Evolutionary conservation across 2,329 filamentous ascomycete species (phyloP).

Genomic region (Thelonectria rubi): DNA sequence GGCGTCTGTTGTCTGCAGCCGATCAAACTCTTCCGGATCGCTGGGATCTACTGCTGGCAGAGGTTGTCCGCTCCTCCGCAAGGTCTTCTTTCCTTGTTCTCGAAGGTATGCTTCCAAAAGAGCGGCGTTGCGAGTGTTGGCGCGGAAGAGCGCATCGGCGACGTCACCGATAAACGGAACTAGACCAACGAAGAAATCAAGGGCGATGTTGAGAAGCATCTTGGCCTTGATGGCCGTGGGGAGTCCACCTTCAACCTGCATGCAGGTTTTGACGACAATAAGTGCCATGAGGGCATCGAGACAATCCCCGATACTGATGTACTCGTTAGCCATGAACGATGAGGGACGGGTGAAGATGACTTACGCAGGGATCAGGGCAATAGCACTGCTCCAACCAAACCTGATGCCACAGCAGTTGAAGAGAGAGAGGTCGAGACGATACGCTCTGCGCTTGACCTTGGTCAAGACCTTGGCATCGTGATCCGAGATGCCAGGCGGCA

Average conservation of each 20-base stretch:
- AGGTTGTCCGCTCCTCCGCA: slow-evolving; percentile 57
- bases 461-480: slow-evolving; percentile 86
- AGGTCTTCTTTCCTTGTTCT: slow-evolving; percentile 69
- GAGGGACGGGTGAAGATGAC: slow-evolving; percentile 47
- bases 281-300: slow-evolving; percentile 78
- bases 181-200: slow-evolving; percentile 79
- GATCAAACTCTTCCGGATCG: slow-evolving; percentile 62
- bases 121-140: slow-evolving; percentile 80
- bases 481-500: slow-evolving; percentile 82
- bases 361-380: slow-evolving; percentile 84
- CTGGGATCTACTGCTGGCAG: slow-evolving; percentile 61
- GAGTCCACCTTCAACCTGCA: slow-evolving; percentile 79
- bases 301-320: slow-evolving; percentile 73
- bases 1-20: slow-evolving; percentile 42
- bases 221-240: slow-evolving; percentile 65
- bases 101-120: slow-evolving; percentile 74
- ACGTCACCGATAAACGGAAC: slow-evolving; percentile 81
- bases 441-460: slow-evolving; percentile 85
- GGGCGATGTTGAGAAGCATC: slow-evolving; percentile 83
- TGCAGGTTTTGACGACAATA: slow-evolving; percentile 77
- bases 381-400: slow-evolving; percentile 89
- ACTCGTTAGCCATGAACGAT: background rate
- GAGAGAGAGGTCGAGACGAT: slow-evolving; percentile 83
- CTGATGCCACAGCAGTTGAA: slow-evolving; percentile 83
- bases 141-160: slow-evolving; percentile 75